phyloP scores from a whole-genome alignment of 176 grass and related monocot species.

The Oryza coarctata region DNA sequence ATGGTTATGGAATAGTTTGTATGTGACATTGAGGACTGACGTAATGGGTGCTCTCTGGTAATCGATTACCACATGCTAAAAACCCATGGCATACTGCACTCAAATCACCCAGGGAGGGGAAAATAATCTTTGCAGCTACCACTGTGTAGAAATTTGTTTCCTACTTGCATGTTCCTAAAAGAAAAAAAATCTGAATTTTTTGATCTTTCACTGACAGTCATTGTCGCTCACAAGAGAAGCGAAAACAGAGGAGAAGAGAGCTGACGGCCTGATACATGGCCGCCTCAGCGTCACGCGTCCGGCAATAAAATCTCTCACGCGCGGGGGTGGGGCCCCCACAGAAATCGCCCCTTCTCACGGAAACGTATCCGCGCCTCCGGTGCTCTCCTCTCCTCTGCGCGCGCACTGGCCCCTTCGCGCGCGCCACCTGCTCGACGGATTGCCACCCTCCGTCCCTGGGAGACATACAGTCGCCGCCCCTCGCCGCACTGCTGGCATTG shows the following conservation, averaged over 20 bases:
- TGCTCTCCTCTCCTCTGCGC: neutral
- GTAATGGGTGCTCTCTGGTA: too few species aligned
- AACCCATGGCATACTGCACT: too few species aligned
- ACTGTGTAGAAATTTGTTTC: too few species aligned
- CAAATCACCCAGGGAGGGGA: too few species aligned
- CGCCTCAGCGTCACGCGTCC: neutral
- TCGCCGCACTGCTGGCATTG: neutral
- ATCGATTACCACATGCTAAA: too few species aligned
- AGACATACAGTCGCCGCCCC: slow-evolving; percentile 17
- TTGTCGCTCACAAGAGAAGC: neutral
- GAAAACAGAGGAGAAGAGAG: neutral
- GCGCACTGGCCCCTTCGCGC: neutral
- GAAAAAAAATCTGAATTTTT: neutral
- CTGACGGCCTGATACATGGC: neutral
- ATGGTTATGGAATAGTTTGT: too few species aligned
- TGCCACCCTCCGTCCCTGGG: neutral
- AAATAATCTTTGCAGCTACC: too few species aligned
- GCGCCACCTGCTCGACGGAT: slow-evolving; percentile 43
- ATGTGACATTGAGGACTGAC: too few species aligned
- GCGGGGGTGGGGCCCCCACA: neutral
- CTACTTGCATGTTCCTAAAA: too few species aligned
- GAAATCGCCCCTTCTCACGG: neutral
- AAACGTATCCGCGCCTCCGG: neutral
- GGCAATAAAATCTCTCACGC: neutral
- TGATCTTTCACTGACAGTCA: neutral